These are phyloP conservation scores for Neofusicoccum ribis DNA, from an alignment of 2,329 filamentous ascomycete species.

Conservation along the genomic window DNA sequence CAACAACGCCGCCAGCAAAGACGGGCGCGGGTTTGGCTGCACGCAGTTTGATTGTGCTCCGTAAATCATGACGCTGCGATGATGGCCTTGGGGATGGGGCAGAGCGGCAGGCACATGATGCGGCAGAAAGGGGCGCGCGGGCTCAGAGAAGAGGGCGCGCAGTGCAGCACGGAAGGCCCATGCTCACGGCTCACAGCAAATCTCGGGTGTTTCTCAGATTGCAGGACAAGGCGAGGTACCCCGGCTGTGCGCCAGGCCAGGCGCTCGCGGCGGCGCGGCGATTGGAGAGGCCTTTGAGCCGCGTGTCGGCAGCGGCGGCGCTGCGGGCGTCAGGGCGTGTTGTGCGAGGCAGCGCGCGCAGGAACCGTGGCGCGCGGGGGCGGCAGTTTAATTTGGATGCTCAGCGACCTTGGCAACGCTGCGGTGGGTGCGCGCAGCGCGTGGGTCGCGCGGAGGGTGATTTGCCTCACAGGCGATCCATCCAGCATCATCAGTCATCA, in stretches of 20 bases:
- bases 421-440: conserved; percentile 5
- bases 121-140: conserved; percentile 6
- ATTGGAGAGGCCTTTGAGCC: background rate
- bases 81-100: background rate
- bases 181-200: conserved; percentile 11
- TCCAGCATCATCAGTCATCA: conserved; percentile 1
- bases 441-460: conserved; percentile 11
- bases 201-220: conserved; percentile 16
- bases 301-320: background rate
- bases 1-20: background rate
- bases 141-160: background rate
- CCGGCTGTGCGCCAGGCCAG: conserved; percentile 8
- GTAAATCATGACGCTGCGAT: conserved; percentile 8
- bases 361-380: background rate
- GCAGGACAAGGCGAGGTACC: conserved; percentile 14
- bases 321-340: background rate
- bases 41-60: background rate
- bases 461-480: conserved; percentile 14
- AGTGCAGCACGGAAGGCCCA: background rate
- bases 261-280: background rate
- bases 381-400: conserved; percentile 16
- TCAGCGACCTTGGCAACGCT: conserved; percentile 12
- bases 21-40: background rate
- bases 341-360: background rate
- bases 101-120: background rate